Evolutionary conservation across 2,329 filamentous ascomycete genomes (phyloP), one percentile per base, ranked within the genome.

Genomic region (Arthrobotrys sphaeroides): DNA sequence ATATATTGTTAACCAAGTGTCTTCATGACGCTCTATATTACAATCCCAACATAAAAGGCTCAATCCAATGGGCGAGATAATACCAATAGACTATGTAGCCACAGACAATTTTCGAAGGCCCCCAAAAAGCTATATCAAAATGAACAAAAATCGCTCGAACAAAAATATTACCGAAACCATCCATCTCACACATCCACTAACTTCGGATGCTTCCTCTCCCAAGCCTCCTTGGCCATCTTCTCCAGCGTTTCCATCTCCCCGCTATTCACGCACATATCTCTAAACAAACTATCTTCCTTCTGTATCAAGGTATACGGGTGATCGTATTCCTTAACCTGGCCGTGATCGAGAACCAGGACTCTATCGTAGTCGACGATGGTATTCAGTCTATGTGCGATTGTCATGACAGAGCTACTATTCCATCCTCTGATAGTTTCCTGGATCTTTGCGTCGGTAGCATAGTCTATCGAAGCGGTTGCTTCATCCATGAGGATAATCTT

Each of bases 281-380:
- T 70, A 82, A 90, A 90, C 38, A 83, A 83, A 22, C 92, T 90
- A 1, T 87, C 88, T 69, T 91, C 85, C 79, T 90, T 90, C 80
- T 86, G 87, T 77, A 97, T 87, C 60, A 99, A 84, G 78, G 92
- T 89, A 84, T 90, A 93, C 0, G 95, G 95, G 80, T 96, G 91
- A n/a, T 90, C 95, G 81, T 88, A 99, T 83, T 99, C 94, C 3
- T 95, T 87, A 18, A 98, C 90, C 73, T 88, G 84, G 7, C 95
- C 95, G 82, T 94, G 92, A 80, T 99, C 95, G 3, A 99, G 85
- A 10, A 99, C 94, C 13, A 99, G 85, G 12, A 99, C 94, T 85
- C 96, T 97, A 84, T 99, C 95, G 81, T 98, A 99, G 82, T 99
- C 95, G 26, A 95, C 94, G 82, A 99, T 98, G 0, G 95, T 99